Percentiles rank a stretch among this genome's conserved stretches.
Evolutionary conservation across 2,329 filamentous ascomycete species (phyloP).

Genomic region (Teratosphaeria zuluensis): DNA sequence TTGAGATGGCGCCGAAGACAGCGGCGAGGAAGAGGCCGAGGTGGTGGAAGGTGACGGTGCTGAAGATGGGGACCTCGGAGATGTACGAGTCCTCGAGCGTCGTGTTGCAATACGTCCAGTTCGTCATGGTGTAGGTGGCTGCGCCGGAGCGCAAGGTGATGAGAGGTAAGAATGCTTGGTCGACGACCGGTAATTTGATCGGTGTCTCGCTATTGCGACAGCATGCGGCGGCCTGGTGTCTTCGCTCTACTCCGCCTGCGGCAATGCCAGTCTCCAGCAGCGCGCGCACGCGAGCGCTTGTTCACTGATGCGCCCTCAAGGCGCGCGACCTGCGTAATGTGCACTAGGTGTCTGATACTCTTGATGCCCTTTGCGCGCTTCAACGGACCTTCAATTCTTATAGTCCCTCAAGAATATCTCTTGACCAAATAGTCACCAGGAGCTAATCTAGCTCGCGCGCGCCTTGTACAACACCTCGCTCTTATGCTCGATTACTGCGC

Average conservation of each 20-base stretch:
- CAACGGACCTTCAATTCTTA: neutral
- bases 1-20: constrained; percentile 43
- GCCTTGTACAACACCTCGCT: neutral
- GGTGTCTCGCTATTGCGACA: neutral
- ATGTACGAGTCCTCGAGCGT: constrained; percentile 40
- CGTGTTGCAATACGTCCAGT: constrained; percentile 36
- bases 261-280: neutral
- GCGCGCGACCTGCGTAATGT: neutral
- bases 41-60: constrained; percentile 46
- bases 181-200: neutral
- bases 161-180: neutral
- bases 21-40: constrained; percentile 46
- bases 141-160: neutral
- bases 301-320: neutral
- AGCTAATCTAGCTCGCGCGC: neutral
- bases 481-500: neutral
- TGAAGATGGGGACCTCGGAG: constrained; percentile 42
- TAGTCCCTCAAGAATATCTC: neutral
- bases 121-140: neutral
- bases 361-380: neutral
- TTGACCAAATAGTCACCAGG: neutral
- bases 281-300: neutral
- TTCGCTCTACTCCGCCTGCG: neutral
- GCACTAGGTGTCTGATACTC: neutral
- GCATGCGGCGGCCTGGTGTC: neutral